phyloP scores from a whole-genome alignment of 176 grass and related monocot species.

The Poa pratensis region DNA sequence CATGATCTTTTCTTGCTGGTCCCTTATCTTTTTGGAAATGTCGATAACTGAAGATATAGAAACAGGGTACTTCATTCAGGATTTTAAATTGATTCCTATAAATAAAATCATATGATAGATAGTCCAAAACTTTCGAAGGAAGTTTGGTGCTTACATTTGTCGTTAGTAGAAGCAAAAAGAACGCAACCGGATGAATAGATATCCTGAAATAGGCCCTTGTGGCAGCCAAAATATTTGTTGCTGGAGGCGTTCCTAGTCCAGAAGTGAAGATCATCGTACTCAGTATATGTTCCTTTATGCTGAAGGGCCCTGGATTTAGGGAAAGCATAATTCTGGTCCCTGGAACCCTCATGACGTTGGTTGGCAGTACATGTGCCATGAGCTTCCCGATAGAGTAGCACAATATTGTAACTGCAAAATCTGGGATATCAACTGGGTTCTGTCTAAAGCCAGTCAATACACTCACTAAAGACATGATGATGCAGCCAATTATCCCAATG shows the following conservation, averaged over 20 bases:
- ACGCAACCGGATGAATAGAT: conserved; percentile 8
- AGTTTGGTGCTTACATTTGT: background rate
- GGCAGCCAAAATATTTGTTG: background rate
- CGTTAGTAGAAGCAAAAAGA: background rate
- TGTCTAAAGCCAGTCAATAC: conserved; percentile 10
- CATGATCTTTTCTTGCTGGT: background rate
- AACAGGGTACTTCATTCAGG: background rate
- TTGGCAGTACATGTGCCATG: conserved; percentile 32
- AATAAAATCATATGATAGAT: background rate
- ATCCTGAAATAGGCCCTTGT: conserved; percentile 17
- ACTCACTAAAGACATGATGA: background rate
- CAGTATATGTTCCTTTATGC: conserved; percentile 37
- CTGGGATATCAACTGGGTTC: conserved; percentile 5
- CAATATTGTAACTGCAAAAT: background rate
- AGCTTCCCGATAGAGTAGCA: conserved; percentile 10
- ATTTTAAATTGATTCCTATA: background rate
- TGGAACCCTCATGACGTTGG: conserved; percentile 1
- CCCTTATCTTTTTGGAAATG: background rate
- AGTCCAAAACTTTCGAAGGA: background rate
- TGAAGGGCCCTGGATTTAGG: conserved; percentile 38
- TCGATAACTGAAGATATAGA: background rate
- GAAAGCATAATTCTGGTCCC: conserved; percentile 15
- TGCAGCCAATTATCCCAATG: conserved; percentile 10
- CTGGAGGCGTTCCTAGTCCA: background rate
- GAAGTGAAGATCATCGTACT: conserved; percentile 14